A percentile compares a stretch with the other conserved stretches of the same genome.
Evolutionary conservation across 208 protist species (phyloP).

Genomic region (Trypanosomatidae sp.): DNA sequence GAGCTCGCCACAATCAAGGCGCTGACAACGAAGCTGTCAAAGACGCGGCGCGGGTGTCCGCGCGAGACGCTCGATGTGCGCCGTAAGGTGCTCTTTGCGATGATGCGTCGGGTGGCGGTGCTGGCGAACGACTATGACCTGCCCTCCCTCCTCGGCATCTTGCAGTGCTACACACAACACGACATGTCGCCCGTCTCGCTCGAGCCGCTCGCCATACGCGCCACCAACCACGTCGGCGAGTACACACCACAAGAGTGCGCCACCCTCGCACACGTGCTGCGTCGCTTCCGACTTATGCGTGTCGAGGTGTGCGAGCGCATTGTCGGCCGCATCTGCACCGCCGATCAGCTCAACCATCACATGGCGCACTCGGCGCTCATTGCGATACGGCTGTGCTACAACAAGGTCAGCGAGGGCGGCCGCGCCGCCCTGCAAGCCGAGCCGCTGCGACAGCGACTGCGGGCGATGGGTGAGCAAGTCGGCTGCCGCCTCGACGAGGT

Average conservation of each 20-base stretch:
- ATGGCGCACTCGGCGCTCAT: slow-evolving; percentile 68
- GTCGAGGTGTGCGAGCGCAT: slow-evolving; percentile 80
- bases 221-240: slow-evolving; percentile 74
- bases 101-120: slow-evolving; percentile 54
- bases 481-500: slow-evolving; percentile 69
- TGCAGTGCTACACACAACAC: slow-evolving; percentile 84
- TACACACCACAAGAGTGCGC: slow-evolving; percentile 82
- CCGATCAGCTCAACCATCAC: slow-evolving; percentile 70
- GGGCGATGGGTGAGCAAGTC: slow-evolving; percentile 75
- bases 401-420: slow-evolving; percentile 59
- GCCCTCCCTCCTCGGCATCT: slow-evolving; percentile 65
- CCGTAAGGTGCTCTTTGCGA: slow-evolving; percentile 61
- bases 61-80: slow-evolving; percentile 75
- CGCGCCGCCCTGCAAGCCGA: slow-evolving; percentile 75
- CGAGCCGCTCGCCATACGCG: slow-evolving; percentile 66
- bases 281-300: slow-evolving; percentile 61
- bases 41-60: slow-evolving; percentile 62
- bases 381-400: slow-evolving; percentile 55
- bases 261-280: slow-evolving; percentile 64
- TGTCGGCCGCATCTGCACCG: slow-evolving; percentile 59
- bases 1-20: slow-evolving; percentile 78
- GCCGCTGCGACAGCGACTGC: slow-evolving; percentile 74
- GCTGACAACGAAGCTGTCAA: slow-evolving; percentile 80
- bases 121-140: slow-evolving; percentile 85
- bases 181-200: slow-evolving; percentile 62